Conservation (phyloP, 176 grass and related monocot species). For the Themeda triandra region DNA sequence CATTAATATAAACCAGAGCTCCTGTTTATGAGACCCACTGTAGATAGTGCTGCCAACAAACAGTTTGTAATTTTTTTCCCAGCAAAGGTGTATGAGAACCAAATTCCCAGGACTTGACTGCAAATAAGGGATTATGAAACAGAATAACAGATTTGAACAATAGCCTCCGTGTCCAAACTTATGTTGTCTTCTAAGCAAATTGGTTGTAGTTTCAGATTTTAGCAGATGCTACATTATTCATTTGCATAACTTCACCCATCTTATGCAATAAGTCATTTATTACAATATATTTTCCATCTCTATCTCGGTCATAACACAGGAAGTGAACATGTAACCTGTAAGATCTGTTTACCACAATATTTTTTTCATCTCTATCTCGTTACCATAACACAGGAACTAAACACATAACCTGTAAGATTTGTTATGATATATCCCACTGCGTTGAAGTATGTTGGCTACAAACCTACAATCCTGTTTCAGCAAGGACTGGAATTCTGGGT, state of each 20-base stretch:
- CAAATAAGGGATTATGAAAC: neutral
- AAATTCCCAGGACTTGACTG: neutral
- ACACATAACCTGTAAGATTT: neutral
- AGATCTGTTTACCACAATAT: neutral
- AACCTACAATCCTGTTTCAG: neutral
- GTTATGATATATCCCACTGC: neutral
- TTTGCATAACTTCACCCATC: neutral
- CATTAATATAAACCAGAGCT: neutral
- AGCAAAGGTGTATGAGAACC: neutral
- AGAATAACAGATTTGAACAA: neutral
- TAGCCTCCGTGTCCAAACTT: neutral
- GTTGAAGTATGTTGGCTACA: neutral
- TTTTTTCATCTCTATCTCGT: neutral
- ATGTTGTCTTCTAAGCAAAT: neutral
- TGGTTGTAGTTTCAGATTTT: too few relatives aligned
- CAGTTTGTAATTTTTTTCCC: neutral
- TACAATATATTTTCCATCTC: neutral
- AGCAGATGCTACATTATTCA: neutral
- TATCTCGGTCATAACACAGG: neutral
- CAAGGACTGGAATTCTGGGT: neutral
- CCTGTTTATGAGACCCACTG: neutral
- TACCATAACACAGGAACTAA: neutral
- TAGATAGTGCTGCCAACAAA: neutral
- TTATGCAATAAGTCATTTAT: neutral
- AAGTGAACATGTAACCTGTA: neutral